These are phyloP conservation scores for Cystobasidium tubakii DNA, from an alignment of 768 basidiomycete species.

Conservation along the genomic window DNA sequence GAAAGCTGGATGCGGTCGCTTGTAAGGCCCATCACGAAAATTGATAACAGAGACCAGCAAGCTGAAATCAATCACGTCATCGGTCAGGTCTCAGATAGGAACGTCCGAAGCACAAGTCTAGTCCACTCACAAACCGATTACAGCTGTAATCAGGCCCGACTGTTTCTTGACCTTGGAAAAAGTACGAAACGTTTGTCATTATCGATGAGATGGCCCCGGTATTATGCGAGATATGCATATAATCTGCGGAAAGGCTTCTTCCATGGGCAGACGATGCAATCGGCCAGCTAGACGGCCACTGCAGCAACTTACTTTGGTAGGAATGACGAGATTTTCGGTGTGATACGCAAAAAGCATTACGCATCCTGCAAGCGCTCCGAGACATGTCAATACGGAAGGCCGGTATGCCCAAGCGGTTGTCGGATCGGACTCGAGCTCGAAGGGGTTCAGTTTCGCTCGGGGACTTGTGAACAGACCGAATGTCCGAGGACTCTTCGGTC, in stretches of 20 bases:
- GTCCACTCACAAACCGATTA: slow-evolving; percentile 24
- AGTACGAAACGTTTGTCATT: neutral
- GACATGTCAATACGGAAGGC: slow-evolving; percentile 14
- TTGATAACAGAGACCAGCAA: slow-evolving; percentile 57
- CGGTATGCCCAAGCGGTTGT: slow-evolving; percentile 28
- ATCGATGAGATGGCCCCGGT: too few species aligned
- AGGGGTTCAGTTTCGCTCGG: neutral
- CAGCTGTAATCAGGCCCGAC: slow-evolving; percentile 27
- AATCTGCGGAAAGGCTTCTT: too few species aligned
- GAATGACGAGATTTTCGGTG: slow-evolving; percentile 22
- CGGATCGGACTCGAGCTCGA: slow-evolving; percentile 21
- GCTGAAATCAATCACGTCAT: too few species aligned
- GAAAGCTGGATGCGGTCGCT: slow-evolving; percentile 67
- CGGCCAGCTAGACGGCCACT: neutral
- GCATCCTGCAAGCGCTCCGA: neutral
- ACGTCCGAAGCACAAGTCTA: too few species aligned
- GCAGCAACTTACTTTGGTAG: neutral
- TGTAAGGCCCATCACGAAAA: slow-evolving; percentile 81
- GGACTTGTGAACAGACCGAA: slow-evolving; percentile 9
- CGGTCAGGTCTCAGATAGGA: too few species aligned
- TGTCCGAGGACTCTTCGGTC: neutral
- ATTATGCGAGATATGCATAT: too few species aligned
- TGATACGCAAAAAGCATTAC: slow-evolving; percentile 24
- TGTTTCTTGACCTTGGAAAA: slow-evolving; percentile 13
- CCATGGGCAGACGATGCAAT: too few species aligned